Base-by-base conservation (phyloP, 257 asterid genomes). In the Lycium ferocissimum region DNA sequence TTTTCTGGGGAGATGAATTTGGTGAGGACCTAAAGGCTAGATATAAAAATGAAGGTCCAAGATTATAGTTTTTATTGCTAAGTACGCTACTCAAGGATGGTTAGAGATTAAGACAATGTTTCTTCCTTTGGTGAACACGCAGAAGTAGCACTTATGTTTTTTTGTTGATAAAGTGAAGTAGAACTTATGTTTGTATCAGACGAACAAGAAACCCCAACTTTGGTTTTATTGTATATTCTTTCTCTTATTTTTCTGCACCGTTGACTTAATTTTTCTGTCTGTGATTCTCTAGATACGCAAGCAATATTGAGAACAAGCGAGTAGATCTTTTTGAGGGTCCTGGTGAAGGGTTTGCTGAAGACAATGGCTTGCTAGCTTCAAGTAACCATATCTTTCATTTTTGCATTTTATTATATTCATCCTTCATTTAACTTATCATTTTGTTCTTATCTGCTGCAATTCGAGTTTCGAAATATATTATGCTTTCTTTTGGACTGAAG, bases 241-340 rank as follows among this genome's bases (percentile, higher is more conserved):
- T 40, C 33, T 18, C 18, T 79, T 69, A 59, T 59, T 45, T 14
- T 54, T 58, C 8, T 76, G 56, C 40, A 14, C 83, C 15, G 1
- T 69, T 53, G 57, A 26, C 73, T 84, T 63, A 67, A 59, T n/a
- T 81, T 53, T 84, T 81, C 54, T 87, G 81, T 79, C 75, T 89
- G 86, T 88, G 85, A 79, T 86, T 85, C 71, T 90, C 65, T 85
- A 97, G 98, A 92, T 92, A 95, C 78, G 92, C 99, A 84, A 93
- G 90, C 92, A 94, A 84, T 90, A 95, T 95, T 83, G 98, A 96
- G 47, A 92, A 91, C 95, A 97, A 91, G 90, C 91, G 98, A 81
- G 97, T 91, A 87, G 99, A 97, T 90, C 94, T 97, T 83, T 97
- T 97, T 56, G 99, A 95, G 89, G 98, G 97, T 65, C 97, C 99